Evolutionary conservation across 305 asterid species (phyloP), one percentile per base, ranked within the genome.

Genomic region (Galium porrigens): DNA sequence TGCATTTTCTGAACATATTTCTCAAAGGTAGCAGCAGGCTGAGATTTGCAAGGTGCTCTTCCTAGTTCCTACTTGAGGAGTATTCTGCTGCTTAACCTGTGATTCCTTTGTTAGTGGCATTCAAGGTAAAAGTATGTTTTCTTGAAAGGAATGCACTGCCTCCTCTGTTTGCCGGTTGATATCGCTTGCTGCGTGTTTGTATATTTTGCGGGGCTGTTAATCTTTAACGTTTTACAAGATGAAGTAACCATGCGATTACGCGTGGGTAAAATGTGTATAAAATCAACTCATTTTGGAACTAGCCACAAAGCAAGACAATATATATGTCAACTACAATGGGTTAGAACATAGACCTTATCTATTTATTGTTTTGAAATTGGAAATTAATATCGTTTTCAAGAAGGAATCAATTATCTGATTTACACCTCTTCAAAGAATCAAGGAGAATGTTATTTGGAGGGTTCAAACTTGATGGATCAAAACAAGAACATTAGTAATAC

Each of bases 31-130:
- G 58, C 18, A 48, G 22, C 11, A 18, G 39, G 62, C 15, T 33
- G 63, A 33, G 27, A 33, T 15, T 58, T 6, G 25, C 52, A 44
- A 44, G 52, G 2, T 44, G 52, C 52, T 14, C 22, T 22, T 22
- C 22, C 22, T 22, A 22, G 22, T 29, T 5, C 39, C 17, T 27
- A 3, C 12, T 25, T 54, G 59, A 27, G 60, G 32, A 7, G 34
- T 55, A 22, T 3, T 57, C 9, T 57, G 41, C 61, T 57, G 46
- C 63, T 58, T 58, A 32, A 58, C 37, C 15, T 20, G 51, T 44
- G 51, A 44, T 44, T 14, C 18, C 51, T 44, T 44, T 44, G 51
- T 12, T 22, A 0, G 22, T 22, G 51, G 51, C 17, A 44, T 44
- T 44, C 6, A 44, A 14, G 51, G 51, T 44, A 3, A 14, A 14